A percentile compares a stretch with the other conserved stretches of the same genome.
Conservation (phyloP, 805 yeast species). For the Aciculoconidium aculeatum region DNA sequence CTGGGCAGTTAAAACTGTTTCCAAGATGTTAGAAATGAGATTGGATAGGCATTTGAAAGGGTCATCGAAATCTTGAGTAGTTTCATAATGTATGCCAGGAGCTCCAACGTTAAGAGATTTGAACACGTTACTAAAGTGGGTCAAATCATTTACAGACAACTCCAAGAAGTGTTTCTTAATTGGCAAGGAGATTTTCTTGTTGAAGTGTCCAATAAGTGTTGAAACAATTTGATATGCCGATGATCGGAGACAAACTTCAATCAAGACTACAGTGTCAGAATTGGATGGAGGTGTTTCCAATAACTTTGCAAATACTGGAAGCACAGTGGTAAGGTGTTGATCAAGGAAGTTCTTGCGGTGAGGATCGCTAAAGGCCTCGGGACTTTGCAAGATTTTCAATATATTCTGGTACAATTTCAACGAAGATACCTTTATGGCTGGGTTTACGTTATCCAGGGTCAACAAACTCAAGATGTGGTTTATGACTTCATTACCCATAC, state of each 20-base stretch:
- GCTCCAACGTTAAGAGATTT: neutral
- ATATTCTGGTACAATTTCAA: conserved; percentile 50
- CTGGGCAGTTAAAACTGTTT: conserved; percentile 26
- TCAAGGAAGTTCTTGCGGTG: conserved; percentile 31
- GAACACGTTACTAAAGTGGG: conserved; percentile 2
- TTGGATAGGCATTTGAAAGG: conserved; percentile 14
- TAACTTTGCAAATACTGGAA: conserved; percentile 15
- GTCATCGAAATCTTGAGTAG: conserved; percentile 14
- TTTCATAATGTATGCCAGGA: neutral
- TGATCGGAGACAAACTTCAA: conserved; percentile 20
- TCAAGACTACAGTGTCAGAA: conserved; percentile 4
- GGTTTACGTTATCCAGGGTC: conserved; percentile 16
- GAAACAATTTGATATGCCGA: conserved; percentile 22
- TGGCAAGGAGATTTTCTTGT: conserved; percentile 16
- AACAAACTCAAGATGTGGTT: conserved; percentile 44
- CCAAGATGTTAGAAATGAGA: conserved; percentile 27
- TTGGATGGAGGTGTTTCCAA: conserved; percentile 2
- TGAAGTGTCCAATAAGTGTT: conserved; percentile 22
- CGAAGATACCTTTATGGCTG: conserved; percentile 42
- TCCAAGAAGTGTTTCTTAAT: conserved; percentile 11
- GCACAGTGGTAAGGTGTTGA: conserved; percentile 13
- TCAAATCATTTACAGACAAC: conserved; percentile 20
- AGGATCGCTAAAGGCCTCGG: conserved; percentile 38
- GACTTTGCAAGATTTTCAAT: conserved; percentile 46
- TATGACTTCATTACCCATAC: conserved; percentile 53